phyloP scores from a whole-genome alignment of 352 stramenopile genomes.

The Pythium rhizo-oryzae region DNA sequence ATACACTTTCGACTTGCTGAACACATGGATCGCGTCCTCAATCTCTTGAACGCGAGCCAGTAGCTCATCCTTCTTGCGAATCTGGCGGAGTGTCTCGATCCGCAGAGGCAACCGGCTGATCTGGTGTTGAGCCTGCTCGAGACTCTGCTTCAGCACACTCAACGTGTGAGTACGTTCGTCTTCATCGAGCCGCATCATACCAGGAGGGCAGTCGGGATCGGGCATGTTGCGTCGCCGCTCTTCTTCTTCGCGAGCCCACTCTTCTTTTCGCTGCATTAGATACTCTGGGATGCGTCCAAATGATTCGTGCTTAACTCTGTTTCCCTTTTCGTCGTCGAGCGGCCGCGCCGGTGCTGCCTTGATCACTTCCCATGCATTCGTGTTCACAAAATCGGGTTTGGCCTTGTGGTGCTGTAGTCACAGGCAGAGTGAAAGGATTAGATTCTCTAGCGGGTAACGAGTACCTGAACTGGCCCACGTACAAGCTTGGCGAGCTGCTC shows the following conservation, averaged over 20 bases:
- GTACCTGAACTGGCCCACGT: too few species aligned
- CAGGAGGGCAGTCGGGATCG: constrained; percentile 85
- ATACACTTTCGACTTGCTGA: constrained; percentile 85
- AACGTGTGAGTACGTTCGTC: constrained; percentile 81
- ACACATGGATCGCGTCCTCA: constrained; percentile 90
- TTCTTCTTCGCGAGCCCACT: constrained; percentile 87
- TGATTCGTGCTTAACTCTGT: constrained; percentile 32
- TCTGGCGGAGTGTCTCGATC: constrained; percentile 84
- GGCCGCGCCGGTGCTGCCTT: constrained; percentile 37
- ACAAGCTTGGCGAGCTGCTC: constrained; percentile 27
- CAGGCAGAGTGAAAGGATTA: not conserved
- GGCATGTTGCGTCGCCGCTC: constrained; percentile 66
- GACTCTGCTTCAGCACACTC: constrained; percentile 58
- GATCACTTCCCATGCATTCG: constrained; percentile 83
- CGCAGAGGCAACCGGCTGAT: constrained; percentile 81
- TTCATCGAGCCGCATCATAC: constrained; percentile 85
- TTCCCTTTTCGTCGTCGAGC: constrained; percentile 20
- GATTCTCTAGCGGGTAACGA: too few species aligned
- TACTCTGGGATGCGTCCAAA: constrained; percentile 76
- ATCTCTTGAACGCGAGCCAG: constrained; percentile 88
- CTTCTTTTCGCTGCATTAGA: constrained; percentile 69
- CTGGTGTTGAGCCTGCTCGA: constrained; percentile 60
- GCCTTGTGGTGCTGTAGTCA: constrained; percentile 55
- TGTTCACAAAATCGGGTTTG: constrained; percentile 64
- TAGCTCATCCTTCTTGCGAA: constrained; percentile 78